Evolutionary conservation across 805 yeast genomes (phyloP).

Genomic region (Barnettozyma vustinii): DNA sequence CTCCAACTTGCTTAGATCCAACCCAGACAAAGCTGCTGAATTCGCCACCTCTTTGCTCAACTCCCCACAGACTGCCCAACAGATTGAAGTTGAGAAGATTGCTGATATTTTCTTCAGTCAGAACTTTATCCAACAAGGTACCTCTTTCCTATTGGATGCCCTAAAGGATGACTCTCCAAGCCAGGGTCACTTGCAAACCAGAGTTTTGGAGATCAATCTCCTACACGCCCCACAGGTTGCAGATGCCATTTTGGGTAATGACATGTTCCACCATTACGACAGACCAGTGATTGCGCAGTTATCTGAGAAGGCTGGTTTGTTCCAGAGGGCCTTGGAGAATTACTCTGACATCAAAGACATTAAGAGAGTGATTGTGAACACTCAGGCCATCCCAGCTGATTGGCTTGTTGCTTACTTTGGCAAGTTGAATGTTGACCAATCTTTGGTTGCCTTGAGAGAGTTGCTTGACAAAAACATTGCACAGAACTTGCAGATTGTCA

Average conservation of each 20-base stretch:
- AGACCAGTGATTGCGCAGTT: conserved; percentile 87
- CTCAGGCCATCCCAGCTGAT: conserved; percentile 79
- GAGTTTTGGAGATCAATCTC: conserved; percentile 86
- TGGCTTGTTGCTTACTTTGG: conserved; percentile 94
- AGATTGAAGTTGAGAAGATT: conserved; percentile 74
- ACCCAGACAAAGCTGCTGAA: conserved; percentile 98
- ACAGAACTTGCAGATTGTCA: conserved; percentile 86
- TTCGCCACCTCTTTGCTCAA: conserved; percentile 84
- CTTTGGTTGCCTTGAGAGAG: conserved; percentile 80
- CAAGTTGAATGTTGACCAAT: conserved; percentile 89
- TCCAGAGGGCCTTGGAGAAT: conserved; percentile 93
- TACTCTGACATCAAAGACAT: conserved; percentile 93
- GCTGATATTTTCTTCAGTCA: conserved; percentile 94
- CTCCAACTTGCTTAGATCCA: conserved; percentile 84
- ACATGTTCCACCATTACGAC: conserved; percentile 93
- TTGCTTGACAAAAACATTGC: conserved; percentile 74
- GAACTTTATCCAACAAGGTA: conserved; percentile 93
- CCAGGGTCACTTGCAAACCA: conserved; percentile 93
- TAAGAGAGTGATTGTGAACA: conserved; percentile 88
- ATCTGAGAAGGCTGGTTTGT: conserved; percentile 93
- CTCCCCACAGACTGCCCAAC: conserved; percentile 50
- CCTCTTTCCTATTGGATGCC: conserved; percentile 94
- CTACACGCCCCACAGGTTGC: conserved; percentile 99
- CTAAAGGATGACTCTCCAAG: conserved; percentile 89
- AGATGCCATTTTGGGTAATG: conserved; percentile 94